A percentile compares a stretch with the other conserved stretches of the same genome.
Conservation (phyloP, 1,284 basidiomycete genomes). For the Xanthoconium separans region DNA sequence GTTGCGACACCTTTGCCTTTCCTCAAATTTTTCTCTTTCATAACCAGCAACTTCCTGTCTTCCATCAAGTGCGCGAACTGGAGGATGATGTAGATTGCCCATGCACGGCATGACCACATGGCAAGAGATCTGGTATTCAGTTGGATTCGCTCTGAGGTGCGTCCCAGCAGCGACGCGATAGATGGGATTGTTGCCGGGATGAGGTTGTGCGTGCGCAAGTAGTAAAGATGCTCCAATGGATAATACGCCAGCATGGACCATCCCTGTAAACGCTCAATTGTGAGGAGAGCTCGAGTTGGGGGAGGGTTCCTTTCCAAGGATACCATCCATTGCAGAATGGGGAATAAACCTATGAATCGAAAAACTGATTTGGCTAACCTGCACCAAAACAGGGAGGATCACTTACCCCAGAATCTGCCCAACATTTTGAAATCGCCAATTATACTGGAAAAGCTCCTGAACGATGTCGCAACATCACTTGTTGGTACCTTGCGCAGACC, state of each 20-base stretch:
- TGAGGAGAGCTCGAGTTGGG: slow-evolving; percentile 65
- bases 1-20: slow-evolving; percentile 52
- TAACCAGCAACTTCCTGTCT: slow-evolving; percentile 57
- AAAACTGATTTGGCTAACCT: neutral
- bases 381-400: neutral
- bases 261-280: slow-evolving; percentile 78
- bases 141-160: slow-evolving; percentile 40
- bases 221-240: slow-evolving; percentile 78
- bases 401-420: slow-evolving; percentile 75
- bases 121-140: slow-evolving; percentile 50
- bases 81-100: slow-evolving; percentile 72
- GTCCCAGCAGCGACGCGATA: slow-evolving; percentile 41
- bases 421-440: slow-evolving; percentile 69
- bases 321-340: slow-evolving; percentile 77
- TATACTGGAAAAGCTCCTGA: slow-evolving; percentile 52
- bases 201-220: slow-evolving; percentile 62
- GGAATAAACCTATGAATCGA: slow-evolving; percentile 56
- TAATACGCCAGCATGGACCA: slow-evolving; percentile 85
- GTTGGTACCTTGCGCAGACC: slow-evolving; percentile 51
- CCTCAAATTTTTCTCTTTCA: slow-evolving; percentile 52
- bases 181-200: slow-evolving; percentile 54
- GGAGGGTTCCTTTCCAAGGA: slow-evolving; percentile 67
- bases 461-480: slow-evolving; percentile 53
- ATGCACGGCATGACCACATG: slow-evolving; percentile 74
- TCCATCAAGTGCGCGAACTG: slow-evolving; percentile 72